Base-by-base conservation (phyloP, 768 basidiomycete species). In the Suillus subalutaceus region DNA sequence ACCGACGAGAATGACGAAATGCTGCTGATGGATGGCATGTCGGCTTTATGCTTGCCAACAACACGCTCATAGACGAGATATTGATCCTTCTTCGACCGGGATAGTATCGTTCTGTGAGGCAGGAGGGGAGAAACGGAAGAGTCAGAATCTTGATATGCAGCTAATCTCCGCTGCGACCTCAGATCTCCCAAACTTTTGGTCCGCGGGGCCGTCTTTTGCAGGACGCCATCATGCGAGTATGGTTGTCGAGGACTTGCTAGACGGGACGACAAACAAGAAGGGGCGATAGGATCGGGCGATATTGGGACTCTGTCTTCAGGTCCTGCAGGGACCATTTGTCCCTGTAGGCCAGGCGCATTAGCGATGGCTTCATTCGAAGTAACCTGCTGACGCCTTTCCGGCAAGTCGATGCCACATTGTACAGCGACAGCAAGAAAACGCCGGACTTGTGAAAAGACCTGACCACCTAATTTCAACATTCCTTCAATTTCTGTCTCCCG, bases 381-480 rank as follows among this genome's bases (percentile, higher is more conserved):
- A 2, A 73, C 69, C 58, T 69, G 72, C 30, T 82, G 82, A 46
- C 78, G 78, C 61, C 79, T 81, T 66, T 87, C 83, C 3, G 89
- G 90, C 38, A 93, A 79, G 64, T 88, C 85, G 46, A 93, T 75
- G 23, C 91, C 92, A 74, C 89, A 93, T 68, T 91, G 90, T 35
- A 87, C 85, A 38, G 89, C 90, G 63, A 92, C 82, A 30, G 88
- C 84, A 62, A 99, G 79, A 75, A 99, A 96, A 10, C 86, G 83
- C 63, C 91, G 85, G 16, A 97, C 90, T 72, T 87, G 89, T 30
- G 86, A 88, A 70, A 95, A 93, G 1, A 96, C 91, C 68, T 90
- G 88, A 15, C 91, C 88, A 2, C 91, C 92, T 12, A 92, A 83
- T 38, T 88, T 86, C 32, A 97, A 83, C 94, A 97, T 96, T 32